Base-by-base conservation (phyloP, 1,284 basidiomycete species). In the Anthracocystis setariae region DNA sequence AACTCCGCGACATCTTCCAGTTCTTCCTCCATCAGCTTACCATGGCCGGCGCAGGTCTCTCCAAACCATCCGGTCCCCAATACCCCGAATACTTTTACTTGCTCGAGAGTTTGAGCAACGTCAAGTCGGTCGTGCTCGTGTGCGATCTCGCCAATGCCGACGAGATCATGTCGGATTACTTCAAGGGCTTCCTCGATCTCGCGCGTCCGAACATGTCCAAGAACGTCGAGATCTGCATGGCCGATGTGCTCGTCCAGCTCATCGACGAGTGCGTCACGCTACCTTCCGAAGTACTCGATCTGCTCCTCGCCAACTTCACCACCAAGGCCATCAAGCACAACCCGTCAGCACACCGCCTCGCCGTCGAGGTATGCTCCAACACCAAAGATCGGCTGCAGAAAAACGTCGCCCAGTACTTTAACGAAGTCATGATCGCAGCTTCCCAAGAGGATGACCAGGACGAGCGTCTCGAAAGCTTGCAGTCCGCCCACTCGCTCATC, bases 111-210 rank as follows among this genome's bases (percentile, higher is more conserved):
- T 87, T 99, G 15, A 92, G 93, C 5, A 92, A 90, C 32, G 94
- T 97, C 80, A 97, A 98, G 87, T 93, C 91, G 73, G 90, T 97
- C 27, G 92, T 94, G 3, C 88, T 98, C 65, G 89, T 98, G 10
- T 93, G 92, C 83, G 94, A 98, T 83, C 87, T 97, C 5, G 90
- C 91, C 0, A 89, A 89, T 27, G 89, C 90, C 9, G 94, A 98
- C 55, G 91, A 93, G 55, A 87, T 97, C 66, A 90, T 96, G 85
- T 84, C 85, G 47, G 89, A 91, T 29, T 89, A 93, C 72, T 97
- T 98, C 83, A 88, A 88, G 64, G 89, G 89, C 76, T 89, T 94
- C 77, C 93, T 96, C 71, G 87, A 87, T 10, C 87, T 95, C 42
- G 89, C 94, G 33, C 86, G 90, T 84, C 52, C 68, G 5, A 67